Conservation (phyloP, 2,329 filamentous ascomycete species). For the Raffaelea arxii region DNA sequence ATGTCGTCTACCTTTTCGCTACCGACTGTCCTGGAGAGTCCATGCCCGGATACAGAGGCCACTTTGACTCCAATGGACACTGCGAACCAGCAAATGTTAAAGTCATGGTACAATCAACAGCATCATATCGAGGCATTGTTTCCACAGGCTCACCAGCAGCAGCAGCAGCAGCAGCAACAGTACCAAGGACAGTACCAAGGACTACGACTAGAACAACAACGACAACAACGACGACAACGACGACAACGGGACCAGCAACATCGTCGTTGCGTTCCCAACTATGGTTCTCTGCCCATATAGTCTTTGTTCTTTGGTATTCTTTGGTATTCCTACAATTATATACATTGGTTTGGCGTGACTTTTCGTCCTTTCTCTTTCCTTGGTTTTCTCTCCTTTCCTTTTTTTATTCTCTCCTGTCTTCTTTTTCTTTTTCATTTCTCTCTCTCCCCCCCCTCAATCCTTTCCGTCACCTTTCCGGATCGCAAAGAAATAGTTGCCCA, state of each 20-base stretch:
- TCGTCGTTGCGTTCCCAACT: not conserved
- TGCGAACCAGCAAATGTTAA: too few relatives aligned
- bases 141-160: not conserved
- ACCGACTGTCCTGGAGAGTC: too few relatives aligned
- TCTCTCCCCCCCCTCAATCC: not conserved
- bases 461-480: slow-evolving; percentile 40
- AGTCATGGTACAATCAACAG: too few relatives aligned
- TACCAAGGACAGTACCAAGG: not conserved
- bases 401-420: not conserved
- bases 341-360: too few relatives aligned
- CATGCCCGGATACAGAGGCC: too few relatives aligned
- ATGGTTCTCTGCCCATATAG: not conserved
- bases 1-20: too few relatives aligned
- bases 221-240: not conserved
- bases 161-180: not conserved
- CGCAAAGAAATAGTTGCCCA: slow-evolving; percentile 95
- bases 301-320: too few relatives aligned
- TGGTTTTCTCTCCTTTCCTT: not conserved
- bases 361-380: not conserved
- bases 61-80: too few relatives aligned
- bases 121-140: too few relatives aligned
- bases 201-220: not conserved
- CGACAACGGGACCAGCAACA: not conserved
- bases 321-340: too few relatives aligned
- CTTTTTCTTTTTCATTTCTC: not conserved